Conservation (phyloP, 306 rosid genomes). For the Sindora glabra region DNA sequence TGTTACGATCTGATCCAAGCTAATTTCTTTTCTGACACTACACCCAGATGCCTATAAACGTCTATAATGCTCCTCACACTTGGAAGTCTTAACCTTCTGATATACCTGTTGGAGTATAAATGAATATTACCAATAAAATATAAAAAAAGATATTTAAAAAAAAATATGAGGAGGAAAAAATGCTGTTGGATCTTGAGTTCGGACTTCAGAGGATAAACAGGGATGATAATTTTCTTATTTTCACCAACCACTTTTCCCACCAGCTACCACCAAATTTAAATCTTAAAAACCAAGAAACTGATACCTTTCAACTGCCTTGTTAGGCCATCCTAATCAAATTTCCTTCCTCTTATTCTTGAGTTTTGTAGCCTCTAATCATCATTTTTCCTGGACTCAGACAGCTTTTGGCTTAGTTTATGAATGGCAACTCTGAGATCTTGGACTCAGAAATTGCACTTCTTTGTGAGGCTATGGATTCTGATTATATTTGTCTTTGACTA, state of each 20-base stretch:
- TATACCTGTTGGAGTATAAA: not conserved
- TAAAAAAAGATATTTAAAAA: not conserved
- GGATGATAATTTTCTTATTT: slow-evolving; percentile 23
- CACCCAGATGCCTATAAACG: not conserved
- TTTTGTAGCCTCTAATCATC: slow-evolving; percentile 22
- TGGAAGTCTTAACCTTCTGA: not conserved
- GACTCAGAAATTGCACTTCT: slow-evolving; percentile 17
- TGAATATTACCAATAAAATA: not conserved
- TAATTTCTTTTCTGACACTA: not conserved
- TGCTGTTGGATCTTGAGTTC: slow-evolving; percentile 16
- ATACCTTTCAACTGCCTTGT: slow-evolving; percentile 42
- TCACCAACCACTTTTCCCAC: slow-evolving; percentile 37
- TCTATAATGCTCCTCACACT: not conserved
- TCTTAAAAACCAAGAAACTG: slow-evolving; percentile 70
- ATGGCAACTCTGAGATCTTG: slow-evolving; percentile 51
- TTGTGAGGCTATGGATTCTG: slow-evolving; percentile 28
- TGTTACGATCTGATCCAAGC: not conserved
- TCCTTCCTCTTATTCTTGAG: slow-evolving; percentile 23
- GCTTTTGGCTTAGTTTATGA: slow-evolving; percentile 12
- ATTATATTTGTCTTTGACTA: slow-evolving; percentile 24
- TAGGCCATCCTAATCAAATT: slow-evolving; percentile 26
- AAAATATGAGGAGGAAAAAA: not conserved
- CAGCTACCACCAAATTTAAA: slow-evolving; percentile 43
- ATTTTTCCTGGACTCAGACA: slow-evolving; percentile 14
- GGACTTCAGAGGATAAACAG: slow-evolving; percentile 31